Evolutionary conservation across 1,139 yeast genomes (phyloP).

Genomic region (Nadsonia starkeyi-henricii): DNA sequence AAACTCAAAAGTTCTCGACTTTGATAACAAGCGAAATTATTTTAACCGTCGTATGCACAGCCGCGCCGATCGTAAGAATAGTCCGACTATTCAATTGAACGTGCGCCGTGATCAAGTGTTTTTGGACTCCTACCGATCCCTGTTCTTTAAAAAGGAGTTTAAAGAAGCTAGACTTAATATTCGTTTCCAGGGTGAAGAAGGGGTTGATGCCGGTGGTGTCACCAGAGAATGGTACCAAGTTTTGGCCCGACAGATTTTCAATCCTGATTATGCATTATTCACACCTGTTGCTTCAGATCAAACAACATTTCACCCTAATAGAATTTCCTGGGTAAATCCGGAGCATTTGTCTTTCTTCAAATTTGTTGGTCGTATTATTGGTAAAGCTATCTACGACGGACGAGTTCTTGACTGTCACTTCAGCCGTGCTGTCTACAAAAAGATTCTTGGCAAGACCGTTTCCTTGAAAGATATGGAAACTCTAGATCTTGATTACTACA

Average conservation of each 20-base stretch:
- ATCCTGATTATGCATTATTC: constrained; percentile 89
- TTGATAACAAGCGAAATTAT: constrained; percentile 83
- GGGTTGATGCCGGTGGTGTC: constrained; percentile 97
- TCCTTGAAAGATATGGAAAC: constrained; percentile 91
- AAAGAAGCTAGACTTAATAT: constrained; percentile 63
- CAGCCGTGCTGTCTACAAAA: constrained; percentile 87
- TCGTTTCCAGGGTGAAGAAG: constrained; percentile 82
- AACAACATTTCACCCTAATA: constrained; percentile 90
- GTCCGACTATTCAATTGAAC: constrained; percentile 38
- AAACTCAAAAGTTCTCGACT: constrained; percentile 82
- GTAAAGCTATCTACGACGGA: constrained; percentile 83
- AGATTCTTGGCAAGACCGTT: constrained; percentile 67
- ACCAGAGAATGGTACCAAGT: constrained; percentile 98
- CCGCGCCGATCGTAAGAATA: constrained; percentile 20
- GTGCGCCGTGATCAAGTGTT: constrained; percentile 87
- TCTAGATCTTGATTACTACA: constrained; percentile 81
- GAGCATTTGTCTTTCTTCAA: constrained; percentile 87
- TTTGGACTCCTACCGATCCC: constrained; percentile 73
- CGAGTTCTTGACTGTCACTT: constrained; percentile 89
- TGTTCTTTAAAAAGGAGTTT: constrained; percentile 74
- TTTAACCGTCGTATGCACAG: constrained; percentile 48
- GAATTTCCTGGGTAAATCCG: constrained; percentile 86
- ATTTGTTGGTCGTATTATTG: constrained; percentile 87
- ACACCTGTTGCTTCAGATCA: constrained; percentile 86
- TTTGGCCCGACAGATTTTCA: constrained; percentile 85